Evolutionary conservation across 805 yeast genomes (phyloP), one percentile per base, ranked within the genome.

Genomic region (Ogataea allantospora): DNA sequence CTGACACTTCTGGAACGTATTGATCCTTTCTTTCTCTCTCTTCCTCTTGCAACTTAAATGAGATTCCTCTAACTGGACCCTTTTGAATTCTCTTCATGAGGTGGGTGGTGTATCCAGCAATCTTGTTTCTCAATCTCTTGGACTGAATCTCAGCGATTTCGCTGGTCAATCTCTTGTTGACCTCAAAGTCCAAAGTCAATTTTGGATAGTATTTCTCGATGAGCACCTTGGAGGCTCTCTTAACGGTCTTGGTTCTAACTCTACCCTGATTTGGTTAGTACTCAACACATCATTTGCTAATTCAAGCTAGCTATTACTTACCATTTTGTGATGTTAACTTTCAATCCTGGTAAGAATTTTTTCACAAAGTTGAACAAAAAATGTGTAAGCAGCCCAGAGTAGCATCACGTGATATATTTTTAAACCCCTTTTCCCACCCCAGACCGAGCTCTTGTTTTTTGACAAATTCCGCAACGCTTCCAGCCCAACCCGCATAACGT

Each of bases 11-110:
- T 77, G 99, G 99, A 66, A 95, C 99, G 77, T 89, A 93, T 80
- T 93, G 99, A 77, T 93, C 98, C 79, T 95, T 93, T 80, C 99
- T 87, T 81, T 93, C 99, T 83, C 99, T 91, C 84, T 93, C 99
- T 80, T 93, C 99, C 80, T 93, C 99, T 83, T 93, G 99, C 69
- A 93, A 87, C 77, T 95, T 95, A 96, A 93, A 93, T 64, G 99
- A 93, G 63, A 93, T 95, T 79, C 99, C 99, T 83, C 98, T 89
- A 65, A 93, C 99, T 80, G 99, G 99, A 71, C 99, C 99, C 83
- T 91, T 93, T 78, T 95, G 98, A 70, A 93, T 93, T 81, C 99
- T 89, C 83, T 88, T 93, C 99, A 93, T 95, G 75, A 93, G 83
- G 77, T 93, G 99, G 68, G 99, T 93, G 75, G 99, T 93, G 96